phyloP scores from a whole-genome alignment of 106 monocot species.

The Amphibolis antarctica region DNA sequence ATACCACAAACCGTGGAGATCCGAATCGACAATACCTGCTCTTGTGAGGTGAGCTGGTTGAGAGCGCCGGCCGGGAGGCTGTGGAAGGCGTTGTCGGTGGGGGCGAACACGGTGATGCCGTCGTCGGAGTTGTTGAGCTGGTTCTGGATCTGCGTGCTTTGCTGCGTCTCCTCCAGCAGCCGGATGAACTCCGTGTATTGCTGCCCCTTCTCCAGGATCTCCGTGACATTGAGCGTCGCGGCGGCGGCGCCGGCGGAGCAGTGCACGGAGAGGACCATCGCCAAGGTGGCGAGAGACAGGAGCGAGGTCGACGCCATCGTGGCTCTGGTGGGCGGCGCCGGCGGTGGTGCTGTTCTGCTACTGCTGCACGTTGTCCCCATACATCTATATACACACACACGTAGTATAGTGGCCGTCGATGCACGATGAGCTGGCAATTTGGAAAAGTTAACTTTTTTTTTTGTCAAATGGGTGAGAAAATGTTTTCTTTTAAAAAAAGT shows the following conservation, averaged over 20 bases:
- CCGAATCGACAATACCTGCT: constrained; percentile 13
- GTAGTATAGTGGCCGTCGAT: no score
- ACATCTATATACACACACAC: no score
- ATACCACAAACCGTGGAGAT: no score
- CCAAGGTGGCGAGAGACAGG: constrained; percentile 4
- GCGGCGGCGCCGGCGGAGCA: constrained; percentile 9
- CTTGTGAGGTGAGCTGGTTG: constrained; percentile 26
- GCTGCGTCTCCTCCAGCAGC: constrained; percentile 35
- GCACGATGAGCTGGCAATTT: no score
- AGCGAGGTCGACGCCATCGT: not conserved
- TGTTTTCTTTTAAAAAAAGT: no score
- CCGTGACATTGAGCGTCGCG: constrained; percentile 17
- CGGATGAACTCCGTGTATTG: constrained; percentile 39
- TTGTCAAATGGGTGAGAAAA: no score
- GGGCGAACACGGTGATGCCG: constrained; percentile 60
- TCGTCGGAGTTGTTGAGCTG: constrained; percentile 49
- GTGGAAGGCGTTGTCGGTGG: constrained; percentile 69
- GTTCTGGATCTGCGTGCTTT: constrained; percentile 31
- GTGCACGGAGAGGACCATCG: not conserved
- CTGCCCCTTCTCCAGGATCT: constrained; percentile 34
- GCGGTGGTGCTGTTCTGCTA: not conserved
- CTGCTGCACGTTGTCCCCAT: no score
- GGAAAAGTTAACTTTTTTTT: no score
- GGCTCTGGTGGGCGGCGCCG: not conserved
- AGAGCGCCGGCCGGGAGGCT: constrained; percentile 45